Percentiles rank a stretch among this genome's conserved stretches.
phyloP scores from a whole-genome alignment of 2,329 filamentous ascomycete species.

The Fusarium coffeatum region DNA sequence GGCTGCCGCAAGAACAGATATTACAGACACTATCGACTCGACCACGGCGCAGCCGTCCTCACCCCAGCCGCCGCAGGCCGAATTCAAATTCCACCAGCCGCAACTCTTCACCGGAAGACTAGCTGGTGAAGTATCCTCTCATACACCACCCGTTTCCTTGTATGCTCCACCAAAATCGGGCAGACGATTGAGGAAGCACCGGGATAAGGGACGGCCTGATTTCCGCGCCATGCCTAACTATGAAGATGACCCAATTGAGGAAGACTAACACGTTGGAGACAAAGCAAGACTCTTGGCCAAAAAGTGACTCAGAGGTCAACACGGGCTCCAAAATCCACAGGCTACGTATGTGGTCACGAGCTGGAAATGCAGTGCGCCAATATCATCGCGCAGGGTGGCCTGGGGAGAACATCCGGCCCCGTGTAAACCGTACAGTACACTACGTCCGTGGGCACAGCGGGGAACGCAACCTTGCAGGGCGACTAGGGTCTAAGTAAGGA shows the following conservation, averaged over 20 bases:
- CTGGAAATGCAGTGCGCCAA: conserved; percentile 25
- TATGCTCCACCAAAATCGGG: conserved; percentile 9
- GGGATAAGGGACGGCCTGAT: conserved; percentile 48
- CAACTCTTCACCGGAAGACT: conserved; percentile 50
- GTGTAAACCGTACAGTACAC: conserved; percentile 16
- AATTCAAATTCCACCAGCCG: conserved; percentile 49
- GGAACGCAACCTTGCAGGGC: conserved; percentile 17
- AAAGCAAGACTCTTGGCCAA: conserved; percentile 1
- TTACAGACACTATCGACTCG: conserved; percentile 17
- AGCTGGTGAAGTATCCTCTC: conserved; percentile 20
- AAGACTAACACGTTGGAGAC: conserved; percentile 26
- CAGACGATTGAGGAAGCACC: conserved; percentile 32
- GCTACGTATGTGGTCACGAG: conserved; percentile 34
- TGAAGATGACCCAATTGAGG: conserved; percentile 52
- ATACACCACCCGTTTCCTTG: background rate
- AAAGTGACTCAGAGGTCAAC: conserved; percentile 11
- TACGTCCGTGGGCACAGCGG: conserved; percentile 2
- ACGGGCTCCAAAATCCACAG: conserved; percentile 5
- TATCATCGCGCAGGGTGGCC: conserved; percentile 16
- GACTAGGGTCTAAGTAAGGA: background rate
- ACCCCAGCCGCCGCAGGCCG: conserved; percentile 30
- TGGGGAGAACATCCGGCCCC: conserved; percentile 17
- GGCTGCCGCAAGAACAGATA: conserved; percentile 9
- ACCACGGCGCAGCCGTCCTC: conserved; percentile 27
- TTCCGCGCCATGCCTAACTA: conserved; percentile 51